Base-by-base conservation (phyloP, 495 filamentous ascomycete species). In the Oleoguttula mirabilis region DNA sequence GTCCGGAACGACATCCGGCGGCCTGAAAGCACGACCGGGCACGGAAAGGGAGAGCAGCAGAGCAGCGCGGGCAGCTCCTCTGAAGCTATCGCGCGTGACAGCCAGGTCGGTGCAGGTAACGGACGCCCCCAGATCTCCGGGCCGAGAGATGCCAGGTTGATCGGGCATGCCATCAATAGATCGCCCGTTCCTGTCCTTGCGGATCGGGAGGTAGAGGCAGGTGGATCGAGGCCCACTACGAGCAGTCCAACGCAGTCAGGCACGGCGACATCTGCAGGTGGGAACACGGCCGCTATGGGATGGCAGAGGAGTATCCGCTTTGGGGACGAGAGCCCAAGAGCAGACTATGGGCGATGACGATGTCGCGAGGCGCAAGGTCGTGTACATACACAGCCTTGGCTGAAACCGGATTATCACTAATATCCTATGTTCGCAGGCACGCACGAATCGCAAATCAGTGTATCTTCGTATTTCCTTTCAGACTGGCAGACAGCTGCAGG, bases 41-140 rank as follows among this genome's bases (percentile, higher is more conserved):
- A 3, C 10, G 25, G 30, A 15, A 3, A 28, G 21, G 20, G 7
- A 5, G 20, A 39, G 23, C 21, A 37, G 17, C 24, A 35, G 2
- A 36, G 33, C 17, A 24, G 37, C 31, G 33, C 6, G 7, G n/a
- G 17, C 12, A 36, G 34, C 16, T 32, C 39, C n/a, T n/a, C n/a
- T n/a, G n/a, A n/a, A n/a, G n/a, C n/a, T n/a, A n/a, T n/a, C n/a
- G n/a, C n/a, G 27, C 27, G 8, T 14, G 37, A 39, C 17, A 12
- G 16, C 7, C 22, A 16, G 11, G 14, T 2, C 14, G 25, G 11
- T 21, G 17, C 34, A 16, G 36, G 37, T 12, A 30, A 34, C 28
- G 39, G 30, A 21, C 37, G 48, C 25, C 49, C 49, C 1, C 32
- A 52, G 12, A 53, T 53, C 14, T 53, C 50, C 24, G 21, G 19